A percentile compares a stretch with the other conserved stretches of the same genome.
Conservation (phyloP, 306 rosid species). For the Cicer cuneatum region DNA sequence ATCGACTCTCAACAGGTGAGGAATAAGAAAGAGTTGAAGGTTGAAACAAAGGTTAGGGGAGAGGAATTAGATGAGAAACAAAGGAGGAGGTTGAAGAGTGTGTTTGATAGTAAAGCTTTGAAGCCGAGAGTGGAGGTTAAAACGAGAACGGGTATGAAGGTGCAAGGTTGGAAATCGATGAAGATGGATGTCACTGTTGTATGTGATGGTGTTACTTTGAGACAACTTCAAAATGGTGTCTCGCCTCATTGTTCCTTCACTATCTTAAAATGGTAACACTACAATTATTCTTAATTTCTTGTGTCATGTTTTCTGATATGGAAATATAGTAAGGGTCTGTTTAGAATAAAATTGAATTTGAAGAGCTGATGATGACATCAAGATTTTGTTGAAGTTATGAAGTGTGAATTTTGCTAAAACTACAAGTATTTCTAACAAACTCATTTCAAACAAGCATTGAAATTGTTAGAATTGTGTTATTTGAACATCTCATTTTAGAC, state of each 20-base stretch:
- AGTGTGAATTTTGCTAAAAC: no score
- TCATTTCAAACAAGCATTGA: no score
- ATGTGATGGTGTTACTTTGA: constrained; percentile 66
- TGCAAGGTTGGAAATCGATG: constrained; percentile 53
- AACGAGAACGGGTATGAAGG: constrained; percentile 49
- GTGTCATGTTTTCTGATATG: no score
- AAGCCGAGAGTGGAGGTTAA: constrained; percentile 50
- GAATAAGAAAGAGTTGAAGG: constrained; percentile 52
- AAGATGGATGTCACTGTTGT: constrained; percentile 44
- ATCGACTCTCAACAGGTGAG: neutral
- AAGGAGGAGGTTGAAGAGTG: constrained; percentile 48
- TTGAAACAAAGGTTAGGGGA: constrained; percentile 48
- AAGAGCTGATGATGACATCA: no score
- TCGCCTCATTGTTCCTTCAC: constrained; percentile 65
- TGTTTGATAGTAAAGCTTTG: constrained; percentile 48
- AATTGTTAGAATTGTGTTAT: no score
- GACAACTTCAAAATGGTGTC: constrained; percentile 53
- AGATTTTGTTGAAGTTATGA: no score
- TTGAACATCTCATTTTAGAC: no score
- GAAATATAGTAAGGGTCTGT: no score
- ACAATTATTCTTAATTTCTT: neutral
- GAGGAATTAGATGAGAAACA: constrained; percentile 46
- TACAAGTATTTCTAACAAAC: no score
- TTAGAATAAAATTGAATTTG: no score
- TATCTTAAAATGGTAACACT: constrained; percentile 61